Percentiles rank a stretch among this genome's conserved stretches.
These are phyloP conservation scores for Pontederia paniculata DNA, from an alignment of 176 grass and related monocot genomes.

Conservation along the genomic window DNA sequence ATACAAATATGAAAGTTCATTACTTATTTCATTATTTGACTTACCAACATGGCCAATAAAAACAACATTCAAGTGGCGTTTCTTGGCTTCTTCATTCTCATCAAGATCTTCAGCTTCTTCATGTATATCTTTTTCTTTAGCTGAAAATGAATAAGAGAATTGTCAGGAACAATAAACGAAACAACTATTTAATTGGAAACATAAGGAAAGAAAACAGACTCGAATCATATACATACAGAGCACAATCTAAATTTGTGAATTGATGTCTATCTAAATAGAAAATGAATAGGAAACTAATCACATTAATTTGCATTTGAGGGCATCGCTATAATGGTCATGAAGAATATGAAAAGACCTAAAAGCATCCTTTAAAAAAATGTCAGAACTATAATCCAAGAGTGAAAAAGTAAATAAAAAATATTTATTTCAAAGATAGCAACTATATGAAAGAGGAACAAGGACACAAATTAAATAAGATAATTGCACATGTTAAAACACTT, in stretches of 20 bases:
- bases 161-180: constrained; percentile 4
- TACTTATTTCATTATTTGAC: constrained; percentile 14
- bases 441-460: too few species aligned
- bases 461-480: too few species aligned
- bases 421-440: too few species aligned
- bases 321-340: background rate
- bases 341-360: constrained; percentile 1
- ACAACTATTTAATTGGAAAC: background rate
- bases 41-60: constrained; percentile 94
- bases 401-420: background rate
- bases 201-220: background rate
- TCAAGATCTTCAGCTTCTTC: constrained; percentile 37
- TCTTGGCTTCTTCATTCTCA: constrained; percentile 35
- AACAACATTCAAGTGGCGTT: constrained; percentile 86
- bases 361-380: background rate
- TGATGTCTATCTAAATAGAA: too few species aligned
- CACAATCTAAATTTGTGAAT: background rate
- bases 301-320: background rate
- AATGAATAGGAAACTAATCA: too few species aligned
- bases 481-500: too few species aligned
- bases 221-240: background rate
- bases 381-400: constrained; percentile 1
- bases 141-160: constrained; percentile 13
- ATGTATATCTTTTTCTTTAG: constrained; percentile 34
- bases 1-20: background rate